Evolutionary conservation across 225 moss, liverwort and hornwort species (phyloP), one percentile per base, ranked within the genome.

Genomic region (Takakia lepidozioides): DNA sequence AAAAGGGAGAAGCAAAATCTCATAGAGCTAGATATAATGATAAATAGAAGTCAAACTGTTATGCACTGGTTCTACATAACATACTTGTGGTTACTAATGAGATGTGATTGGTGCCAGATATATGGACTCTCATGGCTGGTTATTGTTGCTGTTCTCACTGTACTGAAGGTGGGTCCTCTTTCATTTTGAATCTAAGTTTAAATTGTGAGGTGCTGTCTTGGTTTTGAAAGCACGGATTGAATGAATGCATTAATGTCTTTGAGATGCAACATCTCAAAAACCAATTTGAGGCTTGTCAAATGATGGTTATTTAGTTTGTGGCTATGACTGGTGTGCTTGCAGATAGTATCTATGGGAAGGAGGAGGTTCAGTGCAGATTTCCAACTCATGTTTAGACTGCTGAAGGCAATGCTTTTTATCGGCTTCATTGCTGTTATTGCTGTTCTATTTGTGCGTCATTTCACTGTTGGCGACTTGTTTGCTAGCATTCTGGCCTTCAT

Each of bases 101-200:
- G n/a, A n/a, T n/a, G n/a, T n/a, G n/a, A n/a, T 60, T 21, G 39
- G 17, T 41, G 39, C 44, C 81, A 93, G 93, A 86, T 93, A 0
- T 93, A 93, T 42, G 93, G 86, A 21, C 76, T 93, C 30, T 93
- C 93, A 5, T 93, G 93, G 93, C 88, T 93, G 1, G 76, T 93
- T 38, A 81, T 93, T 22, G 51, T 88, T 43, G 83, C 79, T 19
- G 86, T 93, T 39, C 81, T 93, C 40, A 63, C 78, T 2, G 61
- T 93, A 16, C 58, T 93, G 10, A 93, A 93, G 93, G 93, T 93
- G 50, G 15, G 19, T 48, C 18, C 21, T 13, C 25, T 20, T 19
- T 2, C 19, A 21, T 21, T 46, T 32, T 32, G 32, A 32, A 32
- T 0, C 11, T 32, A n/a, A n/a, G n/a, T n/a, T n/a, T n/a, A n/a